phyloP scores from a whole-genome alignment of 2,329 filamentous ascomycete genomes.

The Sporothrix luriei region DNA sequence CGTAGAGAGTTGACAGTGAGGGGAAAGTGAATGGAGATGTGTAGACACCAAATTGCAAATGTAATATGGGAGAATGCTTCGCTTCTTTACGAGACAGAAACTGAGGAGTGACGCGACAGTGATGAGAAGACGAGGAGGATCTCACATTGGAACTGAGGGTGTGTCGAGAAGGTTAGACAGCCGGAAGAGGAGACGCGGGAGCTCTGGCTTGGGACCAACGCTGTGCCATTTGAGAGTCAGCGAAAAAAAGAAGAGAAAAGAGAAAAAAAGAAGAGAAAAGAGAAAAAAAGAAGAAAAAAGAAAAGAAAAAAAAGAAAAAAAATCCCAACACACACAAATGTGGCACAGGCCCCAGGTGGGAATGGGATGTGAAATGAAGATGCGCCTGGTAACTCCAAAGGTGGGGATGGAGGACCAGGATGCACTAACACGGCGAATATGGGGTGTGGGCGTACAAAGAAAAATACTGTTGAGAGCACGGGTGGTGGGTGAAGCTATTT shows the following conservation, averaged over 20 bases:
- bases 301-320: too few relatives aligned
- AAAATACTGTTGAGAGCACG: background rate
- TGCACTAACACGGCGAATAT: slow-evolving; percentile 21
- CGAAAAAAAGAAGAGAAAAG: background rate
- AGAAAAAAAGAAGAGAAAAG: background rate
- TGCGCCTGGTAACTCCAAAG: slow-evolving; percentile 1
- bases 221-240: background rate
- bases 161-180: slow-evolving; percentile 3
- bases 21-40: background rate
- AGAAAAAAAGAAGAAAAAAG: background rate
- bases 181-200: background rate
- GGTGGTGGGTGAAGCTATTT: slow-evolving; percentile 27
- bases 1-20: background rate
- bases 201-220: background rate
- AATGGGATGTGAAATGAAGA: slow-evolving; percentile 7
- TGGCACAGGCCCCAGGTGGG: background rate
- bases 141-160: background rate
- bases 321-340: too few relatives aligned
- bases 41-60: too few relatives aligned
- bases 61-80: background rate
- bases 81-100: slow-evolving; percentile 6
- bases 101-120: background rate
- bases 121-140: background rate
- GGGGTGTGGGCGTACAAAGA: slow-evolving; percentile 7
- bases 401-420: background rate